Conservation (phyloP, 148 eudicot species). For the Rhododendron vialii region DNA sequence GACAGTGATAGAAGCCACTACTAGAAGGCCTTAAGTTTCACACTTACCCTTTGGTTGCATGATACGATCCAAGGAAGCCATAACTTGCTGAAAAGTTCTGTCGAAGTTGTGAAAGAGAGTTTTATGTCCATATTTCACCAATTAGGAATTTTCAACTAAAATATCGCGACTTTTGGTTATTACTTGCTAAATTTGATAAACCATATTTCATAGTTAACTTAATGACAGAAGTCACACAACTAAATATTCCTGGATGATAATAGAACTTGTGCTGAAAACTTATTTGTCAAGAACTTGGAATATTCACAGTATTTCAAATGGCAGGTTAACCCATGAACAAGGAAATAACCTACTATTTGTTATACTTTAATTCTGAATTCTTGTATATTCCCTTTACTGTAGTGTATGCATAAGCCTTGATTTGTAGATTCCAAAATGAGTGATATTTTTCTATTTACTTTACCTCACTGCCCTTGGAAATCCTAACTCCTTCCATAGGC, state of each 20-base stretch:
- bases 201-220: not conserved
- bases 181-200: not conserved
- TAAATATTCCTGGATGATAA: not conserved
- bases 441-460: not conserved
- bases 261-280: not conserved
- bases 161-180: not conserved
- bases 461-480: not conserved
- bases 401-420: not conserved
- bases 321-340: not conserved
- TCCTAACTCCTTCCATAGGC: not conserved
- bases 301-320: not conserved
- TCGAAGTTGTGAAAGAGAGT: not conserved
- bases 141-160: not conserved
- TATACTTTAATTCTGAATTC: not conserved
- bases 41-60: not conserved
- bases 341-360: not conserved
- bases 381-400: not conserved
- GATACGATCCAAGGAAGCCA: not conserved
- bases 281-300: not conserved
- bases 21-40: not conserved
- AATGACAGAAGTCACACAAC: not conserved
- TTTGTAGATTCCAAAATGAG: not conserved
- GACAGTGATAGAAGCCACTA: not conserved
- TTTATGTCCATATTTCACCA: not conserved
- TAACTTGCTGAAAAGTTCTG: not conserved